phyloP scores from a whole-genome alignment of 192 early-diverging fungal species.

The Gamsiella multidivaricata region DNA sequence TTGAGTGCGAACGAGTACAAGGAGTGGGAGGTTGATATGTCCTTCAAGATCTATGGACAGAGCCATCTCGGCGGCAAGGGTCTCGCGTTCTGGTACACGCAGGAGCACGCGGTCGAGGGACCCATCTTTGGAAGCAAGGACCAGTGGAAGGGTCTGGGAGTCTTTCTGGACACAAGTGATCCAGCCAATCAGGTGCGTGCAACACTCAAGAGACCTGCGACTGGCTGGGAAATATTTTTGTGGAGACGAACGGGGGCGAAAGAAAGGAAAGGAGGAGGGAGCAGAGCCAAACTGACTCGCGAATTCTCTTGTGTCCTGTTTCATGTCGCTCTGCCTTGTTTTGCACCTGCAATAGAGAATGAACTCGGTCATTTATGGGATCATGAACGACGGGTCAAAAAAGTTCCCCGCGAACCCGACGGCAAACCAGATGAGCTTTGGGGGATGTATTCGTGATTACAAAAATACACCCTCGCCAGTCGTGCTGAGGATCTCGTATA shows the following conservation, averaged over 20 bases:
- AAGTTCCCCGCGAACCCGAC: conserved; percentile 37
- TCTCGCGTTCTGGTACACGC: conserved; percentile 86
- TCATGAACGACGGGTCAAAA: conserved; percentile 73
- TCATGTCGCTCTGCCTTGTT: background rate
- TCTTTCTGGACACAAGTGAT: conserved; percentile 75
- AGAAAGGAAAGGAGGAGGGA: conserved; percentile 1
- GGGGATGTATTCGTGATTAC: conserved; percentile 75
- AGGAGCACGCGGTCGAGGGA: conserved; percentile 62
- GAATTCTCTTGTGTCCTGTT: background rate
- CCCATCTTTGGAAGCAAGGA: conserved; percentile 76
- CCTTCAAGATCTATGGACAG: conserved; percentile 71
- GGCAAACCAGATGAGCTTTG: conserved; percentile 37
- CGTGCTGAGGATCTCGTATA: conserved; percentile 68
- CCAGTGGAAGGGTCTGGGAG: conserved; percentile 71
- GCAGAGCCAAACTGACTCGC: background rate
- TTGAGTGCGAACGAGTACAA: conserved; percentile 61
- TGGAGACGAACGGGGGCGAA: no score
- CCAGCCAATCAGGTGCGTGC: conserved; percentile 48
- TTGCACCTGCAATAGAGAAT: conserved; percentile 40
- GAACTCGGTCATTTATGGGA: conserved; percentile 66
- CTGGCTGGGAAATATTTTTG: no score
- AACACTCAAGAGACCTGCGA: no score
- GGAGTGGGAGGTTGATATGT: conserved; percentile 82
- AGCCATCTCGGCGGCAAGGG: conserved; percentile 78
- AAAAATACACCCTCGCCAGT: conserved; percentile 68